phyloP scores from a whole-genome alignment of 305 asterid genomes.

The Fraxinus ornus region DNA sequence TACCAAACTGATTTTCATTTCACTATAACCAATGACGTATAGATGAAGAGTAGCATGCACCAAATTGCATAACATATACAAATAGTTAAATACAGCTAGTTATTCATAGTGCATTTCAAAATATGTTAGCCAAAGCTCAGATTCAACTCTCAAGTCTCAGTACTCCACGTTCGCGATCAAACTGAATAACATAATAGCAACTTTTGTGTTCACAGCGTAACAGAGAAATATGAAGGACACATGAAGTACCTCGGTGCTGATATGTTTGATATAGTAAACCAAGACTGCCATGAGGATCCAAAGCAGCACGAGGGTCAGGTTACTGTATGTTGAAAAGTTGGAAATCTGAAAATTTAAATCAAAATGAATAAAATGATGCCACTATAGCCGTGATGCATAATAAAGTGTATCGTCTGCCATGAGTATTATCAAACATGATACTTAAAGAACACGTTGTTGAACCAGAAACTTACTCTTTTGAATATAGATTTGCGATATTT shows the following conservation, averaged over 20 bases:
- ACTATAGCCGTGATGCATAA: background rate
- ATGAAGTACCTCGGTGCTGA: conserved; percentile 74
- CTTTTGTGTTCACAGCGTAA: background rate
- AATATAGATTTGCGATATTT: conserved; percentile 88
- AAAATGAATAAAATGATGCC: conserved; percentile 21
- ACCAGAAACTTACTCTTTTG: conserved; percentile 60
- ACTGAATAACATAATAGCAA: background rate
- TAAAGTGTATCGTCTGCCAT: conserved; percentile 1
- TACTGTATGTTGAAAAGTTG: conserved; percentile 90
- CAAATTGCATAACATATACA: background rate
- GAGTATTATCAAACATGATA: conserved; percentile 2
- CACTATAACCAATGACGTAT: too few relatives aligned
- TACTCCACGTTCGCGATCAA: background rate
- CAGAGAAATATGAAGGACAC: background rate
- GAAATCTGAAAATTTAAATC: conserved; percentile 62
- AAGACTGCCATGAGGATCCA: conserved; percentile 75
- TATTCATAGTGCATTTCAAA: background rate
- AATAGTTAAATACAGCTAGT: background rate
- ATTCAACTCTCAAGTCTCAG: background rate
- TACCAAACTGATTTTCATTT: background rate
- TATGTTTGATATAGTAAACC: conserved; percentile 68
- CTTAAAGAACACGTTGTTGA: background rate
- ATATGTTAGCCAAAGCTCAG: background rate
- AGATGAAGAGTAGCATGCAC: background rate
- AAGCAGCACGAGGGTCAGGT: conserved; percentile 78